Percentiles rank a stretch among this genome's conserved stretches.
Conservation (phyloP, 805 yeast species). For the Candida stauntonica region DNA sequence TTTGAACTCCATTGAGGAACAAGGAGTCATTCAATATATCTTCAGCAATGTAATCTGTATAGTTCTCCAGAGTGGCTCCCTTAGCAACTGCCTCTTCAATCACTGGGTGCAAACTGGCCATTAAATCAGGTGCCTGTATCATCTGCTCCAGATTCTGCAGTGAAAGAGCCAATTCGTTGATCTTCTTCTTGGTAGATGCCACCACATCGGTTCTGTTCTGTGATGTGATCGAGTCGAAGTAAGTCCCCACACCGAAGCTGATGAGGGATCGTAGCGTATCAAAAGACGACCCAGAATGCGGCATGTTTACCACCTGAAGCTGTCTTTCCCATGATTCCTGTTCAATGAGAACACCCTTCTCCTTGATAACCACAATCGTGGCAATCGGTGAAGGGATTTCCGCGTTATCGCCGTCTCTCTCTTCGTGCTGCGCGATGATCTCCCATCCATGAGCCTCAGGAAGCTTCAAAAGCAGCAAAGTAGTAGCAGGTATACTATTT, state of each 20-base stretch:
- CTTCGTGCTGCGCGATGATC: conserved; percentile 11
- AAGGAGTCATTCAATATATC: conserved; percentile 43
- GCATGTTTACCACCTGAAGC: conserved; percentile 33
- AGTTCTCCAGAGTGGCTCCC: conserved; percentile 29
- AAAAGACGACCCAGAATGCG: conserved; percentile 31
- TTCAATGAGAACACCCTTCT: conserved; percentile 29
- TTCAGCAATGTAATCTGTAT: conserved; percentile 30
- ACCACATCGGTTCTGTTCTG: conserved; percentile 32
- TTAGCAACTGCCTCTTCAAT: conserved; percentile 37
- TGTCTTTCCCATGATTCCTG: conserved; percentile 29
- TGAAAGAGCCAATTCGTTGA: conserved; percentile 64
- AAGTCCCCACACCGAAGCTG: conserved; percentile 61
- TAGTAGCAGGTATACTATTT: conserved; percentile 19
- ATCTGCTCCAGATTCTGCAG: conserved; percentile 64
- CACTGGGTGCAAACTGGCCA: conserved; percentile 45
- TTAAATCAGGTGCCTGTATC: conserved; percentile 63
- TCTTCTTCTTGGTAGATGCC: conserved; percentile 50
- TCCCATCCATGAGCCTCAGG: conserved; percentile 13
- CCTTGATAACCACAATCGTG: conserved; percentile 41
- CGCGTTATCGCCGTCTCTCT: conserved; percentile 1
- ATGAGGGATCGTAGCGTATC: conserved; percentile 58
- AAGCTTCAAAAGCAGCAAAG: conserved; percentile 24
- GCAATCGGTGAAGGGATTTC: conserved; percentile 13
- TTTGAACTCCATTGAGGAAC: conserved; percentile 66
- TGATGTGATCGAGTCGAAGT: conserved; percentile 50